A percentile compares a stretch with the other conserved stretches of the same genome.
Conservation (phyloP, 1,139 yeast genomes). For the Protomyces gravidus region DNA sequence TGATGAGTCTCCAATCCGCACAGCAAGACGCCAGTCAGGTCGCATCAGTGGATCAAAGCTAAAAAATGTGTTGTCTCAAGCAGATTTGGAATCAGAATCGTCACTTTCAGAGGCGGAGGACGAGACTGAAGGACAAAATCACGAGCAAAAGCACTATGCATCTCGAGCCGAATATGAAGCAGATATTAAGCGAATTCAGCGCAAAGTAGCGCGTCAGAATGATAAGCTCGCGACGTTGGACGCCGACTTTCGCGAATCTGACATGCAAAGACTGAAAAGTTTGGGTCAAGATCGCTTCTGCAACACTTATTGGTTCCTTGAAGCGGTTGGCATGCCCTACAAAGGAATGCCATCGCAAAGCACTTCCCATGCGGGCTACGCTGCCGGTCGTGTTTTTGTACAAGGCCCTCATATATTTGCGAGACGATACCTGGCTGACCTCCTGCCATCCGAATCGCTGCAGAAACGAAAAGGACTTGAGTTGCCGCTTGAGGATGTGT, state of each 20-base stretch:
- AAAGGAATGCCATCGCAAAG: conserved; percentile 39
- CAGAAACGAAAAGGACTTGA: conserved; percentile 65
- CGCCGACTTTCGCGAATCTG: conserved; percentile 44
- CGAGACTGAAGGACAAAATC: not conserved
- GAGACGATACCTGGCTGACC: conserved; percentile 37
- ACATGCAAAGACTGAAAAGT: conserved; percentile 69
- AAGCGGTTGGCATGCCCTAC: conserved; percentile 64
- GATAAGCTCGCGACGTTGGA: conserved; percentile 47
- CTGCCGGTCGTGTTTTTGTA: conserved; percentile 86
- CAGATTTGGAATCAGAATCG: not conserved
- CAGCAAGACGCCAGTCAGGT: not conserved
- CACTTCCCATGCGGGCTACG: conserved; percentile 52
- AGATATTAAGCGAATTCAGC: conserved; percentile 33
- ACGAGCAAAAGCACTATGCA: not conserved
- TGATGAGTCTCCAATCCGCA: conserved; percentile 22
- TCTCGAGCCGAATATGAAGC: conserved; percentile 16
- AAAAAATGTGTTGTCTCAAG: not conserved
- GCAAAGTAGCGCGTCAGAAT: conserved; percentile 51
- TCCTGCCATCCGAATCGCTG: conserved; percentile 32
- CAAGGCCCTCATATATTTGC: conserved; percentile 85
- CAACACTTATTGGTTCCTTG: conserved; percentile 96
- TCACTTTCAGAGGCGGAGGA: not conserved
- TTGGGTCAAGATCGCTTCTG: conserved; percentile 79
- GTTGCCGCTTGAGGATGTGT: conserved; percentile 38
- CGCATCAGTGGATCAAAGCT: conserved; percentile 33